These are phyloP conservation scores for Simplicillium sp. DNA, from an alignment of 2,329 filamentous ascomycete species.

Conservation along the genomic window DNA sequence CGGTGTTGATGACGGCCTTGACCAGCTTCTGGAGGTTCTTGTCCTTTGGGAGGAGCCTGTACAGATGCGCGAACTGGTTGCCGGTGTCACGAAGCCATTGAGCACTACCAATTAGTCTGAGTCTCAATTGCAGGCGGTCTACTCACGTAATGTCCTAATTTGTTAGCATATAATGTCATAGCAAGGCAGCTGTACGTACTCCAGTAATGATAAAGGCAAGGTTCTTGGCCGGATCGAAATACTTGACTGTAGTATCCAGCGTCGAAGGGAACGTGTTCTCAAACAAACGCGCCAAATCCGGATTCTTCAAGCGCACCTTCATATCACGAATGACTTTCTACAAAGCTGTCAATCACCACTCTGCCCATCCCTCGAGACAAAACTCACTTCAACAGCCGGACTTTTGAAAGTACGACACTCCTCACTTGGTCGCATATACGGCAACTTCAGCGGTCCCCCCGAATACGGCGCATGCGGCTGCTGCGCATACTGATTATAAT, in stretches of 20 bases:
- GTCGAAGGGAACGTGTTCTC: slow-evolving; percentile 80
- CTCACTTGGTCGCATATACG: slow-evolving; percentile 15
- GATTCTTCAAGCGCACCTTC: slow-evolving; percentile 30
- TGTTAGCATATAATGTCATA: slow-evolving; percentile 28
- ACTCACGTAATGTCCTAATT: slow-evolving; percentile 16
- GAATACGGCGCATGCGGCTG: slow-evolving; percentile 13
- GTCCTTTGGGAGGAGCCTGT: slow-evolving; percentile 44
- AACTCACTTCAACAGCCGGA: slow-evolving; percentile 15
- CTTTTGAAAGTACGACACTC: slow-evolving; percentile 18
- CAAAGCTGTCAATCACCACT: not conserved
- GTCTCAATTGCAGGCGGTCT: not conserved
- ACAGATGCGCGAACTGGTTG: slow-evolving; percentile 63
- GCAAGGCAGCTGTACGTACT: slow-evolving; percentile 58
- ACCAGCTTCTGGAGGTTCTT: slow-evolving; percentile 58
- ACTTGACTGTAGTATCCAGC: slow-evolving; percentile 71
- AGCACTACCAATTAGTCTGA: slow-evolving; percentile 9
- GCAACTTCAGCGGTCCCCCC: slow-evolving; percentile 11
- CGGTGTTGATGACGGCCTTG: slow-evolving; percentile 62
- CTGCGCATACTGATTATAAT: slow-evolving; percentile 13
- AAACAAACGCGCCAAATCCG: slow-evolving; percentile 69
- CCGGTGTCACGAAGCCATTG: slow-evolving; percentile 76
- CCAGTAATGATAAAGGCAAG: slow-evolving; percentile 76
- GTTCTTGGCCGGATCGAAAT: slow-evolving; percentile 55
- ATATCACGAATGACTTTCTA: slow-evolving; percentile 21
- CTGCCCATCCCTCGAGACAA: not conserved